phyloP scores from a whole-genome alignment of 805 yeast species.

The Wickerhamiella nectarea region DNA sequence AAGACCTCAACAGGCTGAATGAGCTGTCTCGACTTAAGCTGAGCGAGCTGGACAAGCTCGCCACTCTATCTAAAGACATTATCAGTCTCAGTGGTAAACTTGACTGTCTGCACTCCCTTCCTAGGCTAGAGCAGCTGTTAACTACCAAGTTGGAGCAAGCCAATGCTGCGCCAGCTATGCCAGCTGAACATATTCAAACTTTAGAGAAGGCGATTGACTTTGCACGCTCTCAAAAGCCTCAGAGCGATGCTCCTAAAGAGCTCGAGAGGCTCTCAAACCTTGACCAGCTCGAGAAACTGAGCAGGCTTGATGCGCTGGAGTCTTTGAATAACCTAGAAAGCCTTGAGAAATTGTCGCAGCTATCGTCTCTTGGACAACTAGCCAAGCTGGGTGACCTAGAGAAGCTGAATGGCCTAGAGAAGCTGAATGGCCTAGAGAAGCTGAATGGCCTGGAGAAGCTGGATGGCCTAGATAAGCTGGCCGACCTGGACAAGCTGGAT shows the following conservation, averaged over 20 bases:
- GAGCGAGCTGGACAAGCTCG: conserved; percentile 9
- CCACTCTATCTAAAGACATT: conserved; percentile 1
- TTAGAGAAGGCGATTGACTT: no score
- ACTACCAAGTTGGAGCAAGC: conserved; percentile 17
- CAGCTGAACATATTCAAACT: no score
- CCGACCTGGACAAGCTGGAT: neutral
- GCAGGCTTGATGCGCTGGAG: conserved; percentile 5
- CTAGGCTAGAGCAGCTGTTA: neutral
- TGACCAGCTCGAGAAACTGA: conserved; percentile 2
- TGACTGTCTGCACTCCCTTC: neutral
- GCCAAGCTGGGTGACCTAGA: no score
- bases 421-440: no score
- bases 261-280: conserved; percentile 10
- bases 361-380: no score
- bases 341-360: no score
- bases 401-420: no score
- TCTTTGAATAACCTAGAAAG: no score
- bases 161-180: neutral
- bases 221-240: no score
- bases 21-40: conserved; percentile 8
- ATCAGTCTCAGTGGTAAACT: conserved; percentile 3
- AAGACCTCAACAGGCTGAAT: conserved; percentile 4
- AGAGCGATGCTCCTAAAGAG: conserved; percentile 1
- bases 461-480: neutral
- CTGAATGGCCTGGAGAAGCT: no score